Percentiles rank a stretch among this genome's conserved stretches.
Conservation (phyloP, 495 filamentous ascomycete genomes). For the Daldinia concentrica region DNA sequence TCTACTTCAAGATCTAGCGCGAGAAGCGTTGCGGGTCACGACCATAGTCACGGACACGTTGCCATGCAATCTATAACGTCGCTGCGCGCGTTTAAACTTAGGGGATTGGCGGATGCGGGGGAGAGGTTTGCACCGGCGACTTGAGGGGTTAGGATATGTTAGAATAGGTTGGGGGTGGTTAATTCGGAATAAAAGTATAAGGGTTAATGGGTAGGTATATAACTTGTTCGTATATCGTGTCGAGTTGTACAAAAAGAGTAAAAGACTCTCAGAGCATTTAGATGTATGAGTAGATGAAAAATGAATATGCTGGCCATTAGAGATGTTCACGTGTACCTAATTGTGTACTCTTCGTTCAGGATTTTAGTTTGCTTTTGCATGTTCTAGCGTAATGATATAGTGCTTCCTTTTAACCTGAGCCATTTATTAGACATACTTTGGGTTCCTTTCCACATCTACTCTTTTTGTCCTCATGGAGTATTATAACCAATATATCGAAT, state of each 20-base stretch:
- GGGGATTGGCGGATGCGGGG: constrained; percentile 18
- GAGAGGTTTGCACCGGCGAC: constrained; percentile 31
- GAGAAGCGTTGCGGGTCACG: constrained; percentile 22
- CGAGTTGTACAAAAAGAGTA: too few relatives aligned
- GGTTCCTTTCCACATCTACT: too few relatives aligned
- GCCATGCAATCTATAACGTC: constrained; percentile 33
- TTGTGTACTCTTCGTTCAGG: too few relatives aligned
- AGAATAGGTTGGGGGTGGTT: background rate
- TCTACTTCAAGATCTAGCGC: constrained; percentile 28
- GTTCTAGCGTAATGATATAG: background rate
- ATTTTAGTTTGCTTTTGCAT: too few relatives aligned
- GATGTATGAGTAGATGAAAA: background rate
- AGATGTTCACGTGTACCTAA: too few relatives aligned
- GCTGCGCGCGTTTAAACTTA: constrained; percentile 39
- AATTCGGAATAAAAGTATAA: background rate
- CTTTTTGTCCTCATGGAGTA: too few relatives aligned
- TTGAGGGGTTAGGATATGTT: background rate
- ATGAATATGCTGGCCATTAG: constrained; percentile 27
- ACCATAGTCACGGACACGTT: constrained; percentile 24
- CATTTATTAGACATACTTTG: too few relatives aligned
- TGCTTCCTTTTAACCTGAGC: too few relatives aligned
- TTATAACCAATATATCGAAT: too few relatives aligned
- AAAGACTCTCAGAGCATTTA: too few relatives aligned
- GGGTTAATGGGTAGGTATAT: too few relatives aligned
- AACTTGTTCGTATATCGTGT: too few relatives aligned